Evolutionary conservation across 2,329 filamentous ascomycete genomes (phyloP).

Genomic region (Dactylellina drechsleri): DNA sequence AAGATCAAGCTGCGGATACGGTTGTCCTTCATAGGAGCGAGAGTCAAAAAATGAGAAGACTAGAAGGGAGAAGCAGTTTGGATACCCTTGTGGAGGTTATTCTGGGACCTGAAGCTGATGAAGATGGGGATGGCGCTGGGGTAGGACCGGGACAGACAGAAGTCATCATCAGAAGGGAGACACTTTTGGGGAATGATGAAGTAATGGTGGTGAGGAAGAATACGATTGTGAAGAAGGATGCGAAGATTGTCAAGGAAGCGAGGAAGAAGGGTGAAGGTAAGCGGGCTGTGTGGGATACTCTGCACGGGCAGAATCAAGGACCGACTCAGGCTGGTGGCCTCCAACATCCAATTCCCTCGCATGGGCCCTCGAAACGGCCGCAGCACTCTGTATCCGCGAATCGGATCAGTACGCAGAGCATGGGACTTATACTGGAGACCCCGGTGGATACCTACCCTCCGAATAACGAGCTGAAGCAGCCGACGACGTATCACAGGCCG

Average conservation of each 20-base stretch:
- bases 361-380: conserved; percentile 14
- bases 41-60: conserved; percentile 64
- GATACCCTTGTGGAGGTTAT: conserved; percentile 76
- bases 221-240: conserved; percentile 54
- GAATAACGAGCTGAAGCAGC: conserved; percentile 36
- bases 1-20: conserved; percentile 76
- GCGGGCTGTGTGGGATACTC: conserved; percentile 39
- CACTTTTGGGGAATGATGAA: conserved; percentile 55
- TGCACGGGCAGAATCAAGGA: conserved; percentile 27
- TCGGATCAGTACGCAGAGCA: conserved; percentile 19
- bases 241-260: conserved; percentile 48
- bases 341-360: neutral
- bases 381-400: conserved; percentile 4
- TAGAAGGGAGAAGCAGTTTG: conserved; percentile 77
- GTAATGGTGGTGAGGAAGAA: conserved; percentile 55
- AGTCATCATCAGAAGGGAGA: conserved; percentile 57
- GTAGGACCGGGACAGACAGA: conserved; percentile 54
- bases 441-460: conserved; percentile 40
- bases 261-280: conserved; percentile 31
- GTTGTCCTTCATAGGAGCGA: conserved; percentile 62
- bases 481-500: conserved; percentile 14
- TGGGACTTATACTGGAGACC: conserved; percentile 37
- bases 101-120: conserved; percentile 43
- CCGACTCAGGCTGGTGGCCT: neutral
- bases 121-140: conserved; percentile 55